These are phyloP conservation scores for Chrysanthemum lavandulifolium DNA, from an alignment of 129 eudicot species.

Conservation along the genomic window DNA sequence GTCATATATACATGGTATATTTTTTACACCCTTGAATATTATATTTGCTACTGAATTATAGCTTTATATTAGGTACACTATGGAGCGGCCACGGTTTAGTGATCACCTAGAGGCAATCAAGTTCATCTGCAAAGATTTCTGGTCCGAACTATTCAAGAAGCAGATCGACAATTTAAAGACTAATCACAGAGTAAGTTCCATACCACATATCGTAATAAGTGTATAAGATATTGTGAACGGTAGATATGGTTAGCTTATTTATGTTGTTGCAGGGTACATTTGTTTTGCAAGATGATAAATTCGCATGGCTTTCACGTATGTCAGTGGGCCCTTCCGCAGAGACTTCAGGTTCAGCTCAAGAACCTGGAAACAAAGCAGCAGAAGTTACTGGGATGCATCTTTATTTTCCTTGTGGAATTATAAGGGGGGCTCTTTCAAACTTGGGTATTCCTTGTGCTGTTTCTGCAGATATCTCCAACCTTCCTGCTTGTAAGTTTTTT, in stretches of 20 bases:
- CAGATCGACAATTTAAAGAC: conserved; percentile 96
- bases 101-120: conserved; percentile 96
- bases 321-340: conserved; percentile 58
- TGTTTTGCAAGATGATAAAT: conserved; percentile 91
- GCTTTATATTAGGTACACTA: conserved; percentile 63
- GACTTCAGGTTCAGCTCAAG: conserved; percentile 46
- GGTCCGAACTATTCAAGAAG: conserved; percentile 96
- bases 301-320: conserved; percentile 87
- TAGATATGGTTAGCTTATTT: conserved; percentile 3
- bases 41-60: conserved; percentile 3
- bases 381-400: conserved; percentile 90
- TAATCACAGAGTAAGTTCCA: conserved; percentile 78
- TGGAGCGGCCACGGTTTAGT: conserved; percentile 89
- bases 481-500: conserved; percentile 84
- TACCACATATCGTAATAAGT: conserved; percentile 14
- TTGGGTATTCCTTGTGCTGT: conserved; percentile 99
- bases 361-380: conserved; percentile 73
- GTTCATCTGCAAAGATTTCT: conserved; percentile 93
- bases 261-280: conserved; percentile 69
- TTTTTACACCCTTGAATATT: not conserved
- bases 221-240: not conserved
- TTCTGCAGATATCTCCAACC: conserved; percentile 93
- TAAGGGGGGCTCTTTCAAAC: conserved; percentile 94
- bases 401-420: conserved; percentile 95
- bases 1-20: not conserved